These are phyloP conservation scores for Triglochin maritima DNA, from an alignment of 106 monocot genomes.

Conservation along the genomic window DNA sequence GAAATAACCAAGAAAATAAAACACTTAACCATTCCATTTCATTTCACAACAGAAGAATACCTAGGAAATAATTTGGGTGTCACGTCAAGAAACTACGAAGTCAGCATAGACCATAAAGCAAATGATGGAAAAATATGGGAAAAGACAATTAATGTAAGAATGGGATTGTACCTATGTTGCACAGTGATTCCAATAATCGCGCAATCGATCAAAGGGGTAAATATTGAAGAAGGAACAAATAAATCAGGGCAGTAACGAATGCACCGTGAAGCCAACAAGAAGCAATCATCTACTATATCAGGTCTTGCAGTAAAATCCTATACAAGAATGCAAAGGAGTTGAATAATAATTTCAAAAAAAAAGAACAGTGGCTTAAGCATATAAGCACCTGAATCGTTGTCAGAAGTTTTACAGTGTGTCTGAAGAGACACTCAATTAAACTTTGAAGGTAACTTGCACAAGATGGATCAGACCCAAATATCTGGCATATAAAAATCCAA, in stretches of 20 bases:
- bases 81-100: not conserved
- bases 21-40: too few species aligned
- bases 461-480: constrained; percentile 90
- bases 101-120: not conserved
- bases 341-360: too few species aligned
- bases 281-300: constrained; percentile 93
- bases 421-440: constrained; percentile 71
- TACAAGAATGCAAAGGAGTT: constrained; percentile 2
- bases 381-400: constrained; percentile 48
- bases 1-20: too few species aligned
- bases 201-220: constrained; percentile 64
- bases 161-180: constrained; percentile 52
- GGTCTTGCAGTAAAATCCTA: constrained; percentile 95
- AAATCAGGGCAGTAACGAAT: constrained; percentile 91
- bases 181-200: constrained; percentile 76
- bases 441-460: constrained; percentile 63
- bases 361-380: too few species aligned
- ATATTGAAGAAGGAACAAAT: constrained; percentile 63
- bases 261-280: constrained; percentile 91
- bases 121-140: not conserved
- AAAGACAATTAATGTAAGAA: too few species aligned
- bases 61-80: not conserved
- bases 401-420: constrained; percentile 80
- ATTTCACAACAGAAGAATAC: not conserved
- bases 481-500: constrained; percentile 27